Conservation (phyloP, 345 rosid species). For the Lumnitzera littorea region DNA sequence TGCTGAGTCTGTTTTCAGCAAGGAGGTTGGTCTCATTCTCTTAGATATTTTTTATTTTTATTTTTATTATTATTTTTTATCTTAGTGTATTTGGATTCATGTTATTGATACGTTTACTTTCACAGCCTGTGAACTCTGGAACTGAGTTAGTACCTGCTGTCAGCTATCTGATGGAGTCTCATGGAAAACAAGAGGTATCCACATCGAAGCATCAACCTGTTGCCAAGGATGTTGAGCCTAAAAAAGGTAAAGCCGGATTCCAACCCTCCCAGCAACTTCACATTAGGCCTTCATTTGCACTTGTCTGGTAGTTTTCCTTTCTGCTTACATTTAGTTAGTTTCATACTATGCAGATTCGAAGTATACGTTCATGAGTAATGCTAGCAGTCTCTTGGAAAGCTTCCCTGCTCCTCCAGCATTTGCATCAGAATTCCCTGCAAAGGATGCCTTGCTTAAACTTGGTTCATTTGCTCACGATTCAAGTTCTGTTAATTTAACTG, state of each 20-base stretch:
- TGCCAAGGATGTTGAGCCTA: too few relatives aligned
- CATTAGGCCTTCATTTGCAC: too few relatives aligned
- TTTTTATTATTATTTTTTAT: too few relatives aligned
- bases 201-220: too few relatives aligned
- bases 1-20: constrained; percentile 18
- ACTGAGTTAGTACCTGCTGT: constrained; percentile 1
- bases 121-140: constrained; percentile 34
- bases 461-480: constrained; percentile 45
- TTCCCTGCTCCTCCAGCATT: constrained; percentile 60
- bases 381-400: constrained; percentile 55
- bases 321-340: too few relatives aligned
- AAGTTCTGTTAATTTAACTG: constrained; percentile 49
- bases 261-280: too few relatives aligned
- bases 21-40: constrained; percentile 27
- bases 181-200: not conserved
- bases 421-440: constrained; percentile 66
- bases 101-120: too few relatives aligned
- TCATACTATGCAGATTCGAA: constrained; percentile 30
- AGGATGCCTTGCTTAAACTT: constrained; percentile 40
- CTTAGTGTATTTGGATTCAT: too few relatives aligned
- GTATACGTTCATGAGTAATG: constrained; percentile 45
- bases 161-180: not conserved
- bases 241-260: too few relatives aligned
- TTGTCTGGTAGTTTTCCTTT: too few relatives aligned
- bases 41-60: not conserved